These are phyloP conservation scores for Licmophora abbreviata DNA, from an alignment of 108 stramenopile genomes.

Conservation along the genomic window DNA sequence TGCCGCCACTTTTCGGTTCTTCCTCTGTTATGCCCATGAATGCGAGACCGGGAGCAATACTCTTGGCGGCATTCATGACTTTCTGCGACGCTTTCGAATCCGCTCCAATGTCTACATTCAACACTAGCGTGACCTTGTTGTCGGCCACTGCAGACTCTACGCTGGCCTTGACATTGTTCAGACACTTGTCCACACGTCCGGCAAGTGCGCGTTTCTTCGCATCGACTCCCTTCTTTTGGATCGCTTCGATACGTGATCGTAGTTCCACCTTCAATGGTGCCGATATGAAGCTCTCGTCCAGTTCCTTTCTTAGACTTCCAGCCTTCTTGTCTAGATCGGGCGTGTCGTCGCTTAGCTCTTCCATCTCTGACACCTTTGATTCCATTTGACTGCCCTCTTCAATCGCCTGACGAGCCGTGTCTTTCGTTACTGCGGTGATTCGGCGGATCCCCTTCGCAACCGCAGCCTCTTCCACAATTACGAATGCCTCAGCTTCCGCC, in stretches of 20 bases:
- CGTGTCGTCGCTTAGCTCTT: slow-evolving; percentile 34
- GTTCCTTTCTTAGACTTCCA: slow-evolving; percentile 71
- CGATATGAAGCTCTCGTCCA: slow-evolving; percentile 65
- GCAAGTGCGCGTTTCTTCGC: slow-evolving; percentile 77
- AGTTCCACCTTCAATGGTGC: slow-evolving; percentile 79
- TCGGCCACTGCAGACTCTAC: slow-evolving; percentile 45
- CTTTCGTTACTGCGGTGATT: slow-evolving; percentile 87
- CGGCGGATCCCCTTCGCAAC: slow-evolving; percentile 99
- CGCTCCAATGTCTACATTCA: slow-evolving; percentile 84
- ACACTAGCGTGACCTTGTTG: slow-evolving; percentile 27
- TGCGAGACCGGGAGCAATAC: slow-evolving; percentile 69
- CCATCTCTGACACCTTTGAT: slow-evolving; percentile 34
- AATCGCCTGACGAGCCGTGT: slow-evolving; percentile 75
- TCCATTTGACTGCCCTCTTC: slow-evolving; percentile 60
- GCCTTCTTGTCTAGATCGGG: slow-evolving; percentile 69
- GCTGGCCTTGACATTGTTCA: slow-evolving; percentile 49
- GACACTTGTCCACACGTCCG: slow-evolving; percentile 39
- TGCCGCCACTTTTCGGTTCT: slow-evolving; percentile 76
- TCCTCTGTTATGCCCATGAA: slow-evolving; percentile 78
- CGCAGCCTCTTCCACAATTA: slow-evolving; percentile 87
- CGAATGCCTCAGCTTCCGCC: slow-evolving; percentile 87
- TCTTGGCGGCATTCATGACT: slow-evolving; percentile 81
- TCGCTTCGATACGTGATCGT: slow-evolving; percentile 61
- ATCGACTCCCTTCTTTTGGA: slow-evolving; percentile 80
- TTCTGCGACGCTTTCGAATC: slow-evolving; percentile 92